These are phyloP conservation scores for Acidomyces sp. DNA, from an alignment of 495 filamentous ascomycete genomes.

Conservation along the genomic window DNA sequence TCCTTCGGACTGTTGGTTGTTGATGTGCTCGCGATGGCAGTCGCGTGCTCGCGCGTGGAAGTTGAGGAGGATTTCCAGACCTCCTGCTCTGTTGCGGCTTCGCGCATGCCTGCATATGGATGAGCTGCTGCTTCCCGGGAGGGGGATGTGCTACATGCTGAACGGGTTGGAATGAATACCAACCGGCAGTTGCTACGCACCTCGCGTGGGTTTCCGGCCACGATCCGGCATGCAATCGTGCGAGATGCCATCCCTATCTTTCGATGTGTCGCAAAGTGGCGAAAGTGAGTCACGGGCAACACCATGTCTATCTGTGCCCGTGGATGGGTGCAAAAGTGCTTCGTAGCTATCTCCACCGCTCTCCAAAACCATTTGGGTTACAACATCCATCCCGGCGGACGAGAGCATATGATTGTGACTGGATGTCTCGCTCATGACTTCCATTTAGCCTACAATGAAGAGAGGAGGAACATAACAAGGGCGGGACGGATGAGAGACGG, in stretches of 20 bases:
- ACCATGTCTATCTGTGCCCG: neutral
- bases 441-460: too few species aligned
- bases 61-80: neutral
- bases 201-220: neutral
- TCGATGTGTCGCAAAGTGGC: neutral
- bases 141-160: neutral
- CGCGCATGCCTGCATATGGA: constrained; percentile 4
- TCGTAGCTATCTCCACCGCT: neutral
- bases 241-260: neutral
- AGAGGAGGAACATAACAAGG: too few species aligned
- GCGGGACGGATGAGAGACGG: too few species aligned
- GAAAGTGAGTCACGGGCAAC: neutral
- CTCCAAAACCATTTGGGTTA: too few species aligned
- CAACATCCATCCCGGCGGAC: neutral
- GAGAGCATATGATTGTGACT: neutral
- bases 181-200: neutral
- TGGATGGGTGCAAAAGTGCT: too few species aligned
- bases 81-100: constrained; percentile 2
- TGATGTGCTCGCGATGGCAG: constrained; percentile 1
- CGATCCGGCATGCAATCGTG: neutral
- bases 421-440: too few species aligned
- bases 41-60: constrained; percentile 1
- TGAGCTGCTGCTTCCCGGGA: constrained; percentile 3
- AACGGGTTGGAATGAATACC: neutral
- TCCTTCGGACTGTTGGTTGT: constrained; percentile 4